Evolutionary conservation across 495 filamentous ascomycete genomes (phyloP).

Genomic region (Hypoxylon crocopeplum): DNA sequence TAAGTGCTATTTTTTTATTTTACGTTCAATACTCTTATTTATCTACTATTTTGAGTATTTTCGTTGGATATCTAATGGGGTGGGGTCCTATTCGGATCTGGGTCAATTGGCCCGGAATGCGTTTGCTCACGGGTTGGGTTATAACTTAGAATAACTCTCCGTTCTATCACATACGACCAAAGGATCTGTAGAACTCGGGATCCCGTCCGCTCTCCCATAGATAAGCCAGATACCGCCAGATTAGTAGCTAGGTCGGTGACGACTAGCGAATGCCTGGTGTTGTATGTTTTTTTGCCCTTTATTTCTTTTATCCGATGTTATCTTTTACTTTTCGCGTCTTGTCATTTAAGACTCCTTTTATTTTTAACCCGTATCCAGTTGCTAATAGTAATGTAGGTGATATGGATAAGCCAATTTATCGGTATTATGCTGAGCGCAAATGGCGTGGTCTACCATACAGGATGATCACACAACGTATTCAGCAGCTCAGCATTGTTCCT

Average conservation of each 20-base stretch:
- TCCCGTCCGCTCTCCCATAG: slow-evolving; percentile 60
- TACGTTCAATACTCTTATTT: background rate
- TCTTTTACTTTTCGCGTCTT: too few species aligned
- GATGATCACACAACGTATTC: slow-evolving; percentile 84
- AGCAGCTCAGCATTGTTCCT: slow-evolving; percentile 88
- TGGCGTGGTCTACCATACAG: slow-evolving; percentile 78
- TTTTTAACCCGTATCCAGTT: too few species aligned
- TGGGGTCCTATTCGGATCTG: background rate
- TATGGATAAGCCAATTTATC: slow-evolving; percentile 97
- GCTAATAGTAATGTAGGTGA: slow-evolving; percentile 66
- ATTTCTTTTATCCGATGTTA: too few species aligned
- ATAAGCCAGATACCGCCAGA: slow-evolving; percentile 48
- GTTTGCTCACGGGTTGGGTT: too few species aligned
- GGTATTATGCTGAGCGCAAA: slow-evolving; percentile 82
- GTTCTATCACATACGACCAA: slow-evolving; percentile 53
- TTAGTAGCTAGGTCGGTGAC: slow-evolving; percentile 58
- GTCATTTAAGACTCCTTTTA: too few species aligned
- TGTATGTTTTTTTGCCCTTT: slow-evolving; percentile 47
- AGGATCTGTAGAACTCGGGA: slow-evolving; percentile 53
- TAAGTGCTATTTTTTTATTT: slow-evolving; percentile 51
- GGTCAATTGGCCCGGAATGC: slow-evolving; percentile 1
- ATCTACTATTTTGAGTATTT: too few species aligned
- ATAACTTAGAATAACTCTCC: too few species aligned
- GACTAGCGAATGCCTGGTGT: slow-evolving; percentile 56
- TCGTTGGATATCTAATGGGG: too few species aligned